These are phyloP conservation scores for Arachis monticola DNA, from an alignment of 331 rosid genomes.

Conservation along the genomic window DNA sequence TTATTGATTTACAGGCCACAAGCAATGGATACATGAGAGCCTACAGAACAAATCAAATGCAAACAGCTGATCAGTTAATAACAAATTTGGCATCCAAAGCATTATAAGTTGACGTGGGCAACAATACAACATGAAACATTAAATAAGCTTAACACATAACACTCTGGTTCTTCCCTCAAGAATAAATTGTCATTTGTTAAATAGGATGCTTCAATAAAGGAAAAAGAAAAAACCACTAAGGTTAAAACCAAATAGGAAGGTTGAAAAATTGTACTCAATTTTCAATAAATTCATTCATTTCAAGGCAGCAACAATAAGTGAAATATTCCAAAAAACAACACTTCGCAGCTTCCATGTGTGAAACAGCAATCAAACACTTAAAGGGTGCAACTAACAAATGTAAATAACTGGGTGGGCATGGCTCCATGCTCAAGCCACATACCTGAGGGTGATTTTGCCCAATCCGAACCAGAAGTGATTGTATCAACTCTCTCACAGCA, in stretches of 20 bases:
- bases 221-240: background rate
- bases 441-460: conserved; percentile 99
- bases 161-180: background rate
- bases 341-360: background rate
- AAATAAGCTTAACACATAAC: background rate
- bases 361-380: background rate
- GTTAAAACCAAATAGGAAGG: background rate
- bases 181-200: background rate
- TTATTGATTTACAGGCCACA: conserved; percentile 96
- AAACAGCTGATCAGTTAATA: conserved; percentile 7
- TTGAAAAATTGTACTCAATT: background rate
- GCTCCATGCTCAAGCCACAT: conserved; percentile 38
- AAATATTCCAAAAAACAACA: conserved; percentile 12
- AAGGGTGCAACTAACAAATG: background rate
- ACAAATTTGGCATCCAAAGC: conserved; percentile 14
- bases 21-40: conserved; percentile 99
- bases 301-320: background rate
- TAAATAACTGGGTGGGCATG: background rate
- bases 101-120: background rate
- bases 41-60: conserved; percentile 50
- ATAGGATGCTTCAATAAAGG: background rate
- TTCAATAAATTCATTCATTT: background rate
- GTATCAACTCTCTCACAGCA: conserved; percentile 95
- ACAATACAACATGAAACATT: background rate
- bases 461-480: conserved; percentile 90